A percentile compares a stretch with the other conserved stretches of the same genome.
Evolutionary conservation across 2,329 filamentous ascomycete genomes (phyloP).

Genomic region (Ophiostoma ulmi): DNA sequence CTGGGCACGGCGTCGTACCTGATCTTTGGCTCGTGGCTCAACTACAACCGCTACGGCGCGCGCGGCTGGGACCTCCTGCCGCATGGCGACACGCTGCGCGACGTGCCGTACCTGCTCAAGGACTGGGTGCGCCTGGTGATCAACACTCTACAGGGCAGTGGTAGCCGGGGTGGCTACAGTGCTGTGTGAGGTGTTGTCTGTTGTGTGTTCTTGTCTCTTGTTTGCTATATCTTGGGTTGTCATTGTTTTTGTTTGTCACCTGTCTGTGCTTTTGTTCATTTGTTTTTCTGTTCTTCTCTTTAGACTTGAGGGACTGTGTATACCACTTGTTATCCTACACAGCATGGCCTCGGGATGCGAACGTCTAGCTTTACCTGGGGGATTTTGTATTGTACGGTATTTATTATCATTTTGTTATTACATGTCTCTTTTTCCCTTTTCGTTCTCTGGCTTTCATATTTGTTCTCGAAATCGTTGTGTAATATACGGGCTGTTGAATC

Average conservation of each 20-base stretch:
- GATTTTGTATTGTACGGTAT: not conserved
- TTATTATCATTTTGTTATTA: not conserved
- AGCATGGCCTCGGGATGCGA: not conserved
- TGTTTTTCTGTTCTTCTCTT: not conserved
- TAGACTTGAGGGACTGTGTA: constrained; percentile 9
- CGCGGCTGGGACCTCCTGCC: constrained; percentile 92
- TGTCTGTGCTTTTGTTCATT: not conserved
- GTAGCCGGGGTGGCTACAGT: constrained; percentile 85
- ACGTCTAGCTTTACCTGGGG: not conserved
- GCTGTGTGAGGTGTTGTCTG: constrained; percentile 60
- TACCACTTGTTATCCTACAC: constrained; percentile 11
- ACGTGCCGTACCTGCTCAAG: constrained; percentile 85
- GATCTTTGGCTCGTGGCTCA: constrained; percentile 97
- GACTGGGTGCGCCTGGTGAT: constrained; percentile 78
- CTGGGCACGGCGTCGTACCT: constrained; percentile 81
- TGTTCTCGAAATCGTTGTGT: not conserved
- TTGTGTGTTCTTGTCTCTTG: not conserved
- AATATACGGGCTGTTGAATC: not conserved
- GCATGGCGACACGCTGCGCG: constrained; percentile 85
- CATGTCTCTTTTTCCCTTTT: not conserved
- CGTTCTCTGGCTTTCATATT: not conserved
- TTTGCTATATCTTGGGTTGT: not conserved
- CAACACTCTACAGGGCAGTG: constrained; percentile 77
- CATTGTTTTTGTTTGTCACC: not conserved
- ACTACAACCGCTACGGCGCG: constrained; percentile 95